Evolutionary conservation across 176 grass and related monocot species (phyloP), one percentile per base, ranked within the genome.

Genomic region (Chrysopogon serrulatus): DNA sequence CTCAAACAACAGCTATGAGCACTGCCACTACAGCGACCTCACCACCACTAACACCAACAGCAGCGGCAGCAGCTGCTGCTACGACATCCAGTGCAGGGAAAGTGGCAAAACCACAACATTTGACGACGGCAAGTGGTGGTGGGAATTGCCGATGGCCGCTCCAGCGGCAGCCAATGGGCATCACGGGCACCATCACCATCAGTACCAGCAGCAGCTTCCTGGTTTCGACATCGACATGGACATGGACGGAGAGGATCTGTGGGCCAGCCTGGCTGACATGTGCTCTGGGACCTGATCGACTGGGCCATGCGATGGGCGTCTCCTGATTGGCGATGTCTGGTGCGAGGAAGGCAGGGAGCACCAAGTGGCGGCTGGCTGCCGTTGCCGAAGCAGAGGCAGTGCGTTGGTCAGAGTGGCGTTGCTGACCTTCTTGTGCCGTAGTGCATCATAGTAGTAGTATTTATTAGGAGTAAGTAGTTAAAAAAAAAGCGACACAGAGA

Each of bases 201-300:
- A 66, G 76, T 53, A 21, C 30, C 84, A 68, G 76, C 61, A 17
- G 83, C 76, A 71, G 74, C 71, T 74, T 63, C 79, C 79, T 57
- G 79, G 81, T 68, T 83, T 90, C 39, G 66, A 90, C 27, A 17
- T 78, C 9, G 74, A 36, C 39, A 69, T 10, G 7, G 74, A 36
- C 39, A 69, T 10, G 7, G 59, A 85, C 0, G 91, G 92, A 54
- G 84, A 89, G 0, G 89, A 89, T 18, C 63, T 99, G 57, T 90
- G 93, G 89, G 87, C 91, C 83, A 90, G 82, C 83, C 69, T 98
- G 19, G 87, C 78, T 87, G 89, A 92, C 65, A 91, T 92, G 78
- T 87, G 83, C 68, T 87, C 87, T 6, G 79, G 40, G 41, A 84
- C 74, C 84, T 79, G 84, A 82, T 14, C 56, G n/a, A 6, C 59